phyloP scores from a whole-genome alignment of 306 rosid genomes.

The Trifolium fragiferum region DNA sequence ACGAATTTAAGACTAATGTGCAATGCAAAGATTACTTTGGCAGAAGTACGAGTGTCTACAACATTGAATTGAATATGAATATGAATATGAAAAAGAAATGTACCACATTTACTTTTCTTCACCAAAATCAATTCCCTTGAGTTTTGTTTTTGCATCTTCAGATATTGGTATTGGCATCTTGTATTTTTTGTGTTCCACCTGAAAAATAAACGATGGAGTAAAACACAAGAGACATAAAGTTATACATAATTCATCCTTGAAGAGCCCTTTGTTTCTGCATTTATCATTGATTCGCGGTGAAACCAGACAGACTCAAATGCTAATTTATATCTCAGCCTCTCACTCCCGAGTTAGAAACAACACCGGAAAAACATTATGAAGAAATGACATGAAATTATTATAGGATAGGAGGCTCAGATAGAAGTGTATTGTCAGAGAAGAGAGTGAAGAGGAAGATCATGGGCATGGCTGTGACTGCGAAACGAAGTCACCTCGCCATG shows the following conservation, averaged over 20 bases:
- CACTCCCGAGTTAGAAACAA: background rate
- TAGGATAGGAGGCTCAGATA: conserved; percentile 30
- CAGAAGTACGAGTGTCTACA: background rate
- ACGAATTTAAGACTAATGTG: background rate
- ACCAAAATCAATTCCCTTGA: background rate
- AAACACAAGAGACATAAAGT: background rate
- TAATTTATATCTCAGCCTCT: background rate
- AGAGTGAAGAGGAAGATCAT: background rate
- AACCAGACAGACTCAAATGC: background rate
- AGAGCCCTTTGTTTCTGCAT: background rate
- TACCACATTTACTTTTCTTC: conserved; percentile 1
- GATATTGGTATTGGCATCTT: background rate
- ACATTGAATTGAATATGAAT: background rate
- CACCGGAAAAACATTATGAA: background rate
- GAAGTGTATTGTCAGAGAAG: no score
- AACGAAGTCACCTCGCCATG: conserved; percentile 1
- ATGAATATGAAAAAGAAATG: background rate
- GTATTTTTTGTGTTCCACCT: background rate
- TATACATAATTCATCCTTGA: background rate
- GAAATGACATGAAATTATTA: background rate
- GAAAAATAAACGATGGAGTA: background rate
- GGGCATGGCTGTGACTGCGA: background rate
- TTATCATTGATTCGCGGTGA: background rate
- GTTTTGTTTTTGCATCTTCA: background rate
- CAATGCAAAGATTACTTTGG: background rate